phyloP scores from a whole-genome alignment of 192 early-diverging fungal species.

The Coemansia sp. region DNA sequence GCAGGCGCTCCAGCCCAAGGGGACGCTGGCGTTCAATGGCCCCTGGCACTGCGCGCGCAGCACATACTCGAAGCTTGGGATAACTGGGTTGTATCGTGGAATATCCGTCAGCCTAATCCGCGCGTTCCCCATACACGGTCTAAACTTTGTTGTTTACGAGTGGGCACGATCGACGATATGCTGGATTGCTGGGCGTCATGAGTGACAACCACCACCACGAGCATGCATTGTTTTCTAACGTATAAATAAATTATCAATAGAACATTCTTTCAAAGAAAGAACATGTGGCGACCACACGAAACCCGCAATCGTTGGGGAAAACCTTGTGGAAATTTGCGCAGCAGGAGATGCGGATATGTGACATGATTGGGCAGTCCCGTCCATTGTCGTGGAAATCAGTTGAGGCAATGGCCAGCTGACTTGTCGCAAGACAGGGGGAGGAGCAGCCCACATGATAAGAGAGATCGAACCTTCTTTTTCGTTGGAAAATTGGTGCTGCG shows the following conservation, averaged over 20 bases:
- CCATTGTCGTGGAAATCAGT: background rate
- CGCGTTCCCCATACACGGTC: constrained; percentile 76
- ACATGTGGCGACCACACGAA: background rate
- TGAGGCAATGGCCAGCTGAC: background rate
- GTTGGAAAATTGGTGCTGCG: background rate
- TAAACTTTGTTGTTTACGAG: constrained; percentile 85
- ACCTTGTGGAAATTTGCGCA: background rate
- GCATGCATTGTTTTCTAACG: too few species aligned
- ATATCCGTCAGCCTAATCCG: constrained; percentile 72
- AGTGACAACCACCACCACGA: constrained; percentile 13
- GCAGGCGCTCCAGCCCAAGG: constrained; percentile 59
- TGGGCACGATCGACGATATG: constrained; percentile 51
- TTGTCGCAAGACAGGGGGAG: background rate
- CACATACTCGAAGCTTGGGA: constrained; percentile 58
- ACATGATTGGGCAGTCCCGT: background rate
- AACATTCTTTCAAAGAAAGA: background rate
- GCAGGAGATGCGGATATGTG: background rate
- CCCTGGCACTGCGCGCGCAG: constrained; percentile 54
- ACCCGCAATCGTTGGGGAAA: background rate
- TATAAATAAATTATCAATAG: background rate
- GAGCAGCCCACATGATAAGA: background rate
- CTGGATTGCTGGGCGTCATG: constrained; percentile 25
- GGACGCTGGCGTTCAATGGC: constrained; percentile 45
- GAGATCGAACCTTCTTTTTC: background rate
- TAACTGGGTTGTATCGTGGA: constrained; percentile 69